Evolutionary conservation across 1,139 yeast genomes (phyloP).

Genomic region (Dujonia santamariae): DNA sequence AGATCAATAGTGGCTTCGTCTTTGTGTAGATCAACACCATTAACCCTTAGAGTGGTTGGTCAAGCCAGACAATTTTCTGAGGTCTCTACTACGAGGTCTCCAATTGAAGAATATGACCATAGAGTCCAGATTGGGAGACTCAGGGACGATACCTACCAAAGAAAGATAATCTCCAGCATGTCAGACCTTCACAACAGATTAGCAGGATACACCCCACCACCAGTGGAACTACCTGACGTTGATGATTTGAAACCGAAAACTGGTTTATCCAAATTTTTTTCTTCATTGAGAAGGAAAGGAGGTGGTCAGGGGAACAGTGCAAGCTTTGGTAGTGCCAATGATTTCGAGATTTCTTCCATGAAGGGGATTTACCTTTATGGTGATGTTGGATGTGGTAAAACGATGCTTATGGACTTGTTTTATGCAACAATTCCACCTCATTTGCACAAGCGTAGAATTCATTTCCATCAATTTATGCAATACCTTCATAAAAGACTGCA

Average conservation of each 20-base stretch:
- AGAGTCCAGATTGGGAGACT: constrained; percentile 52
- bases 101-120: constrained; percentile 59
- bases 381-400: constrained; percentile 97
- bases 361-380: constrained; percentile 93
- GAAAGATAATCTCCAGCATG: constrained; percentile 55
- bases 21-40: no score
- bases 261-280: constrained; percentile 38
- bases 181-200: constrained; percentile 51
- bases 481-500: constrained; percentile 85
- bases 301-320: not conserved
- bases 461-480: constrained; percentile 97
- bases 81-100: constrained; percentile 22
- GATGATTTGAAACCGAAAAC: constrained; percentile 45
- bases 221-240: constrained; percentile 47
- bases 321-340: constrained; percentile 16
- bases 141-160: constrained; percentile 65
- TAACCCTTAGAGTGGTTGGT: no score
- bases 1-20: no score
- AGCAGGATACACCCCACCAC: constrained; percentile 52
- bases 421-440: constrained; percentile 77
- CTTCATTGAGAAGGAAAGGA: constrained; percentile 15
- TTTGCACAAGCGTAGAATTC: constrained; percentile 74
- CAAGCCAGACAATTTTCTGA: no score
- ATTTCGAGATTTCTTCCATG: constrained; percentile 20
- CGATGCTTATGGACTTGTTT: constrained; percentile 96